Conservation (phyloP, 2,329 filamentous ascomycete genomes). For the Fonsecaea erecta region DNA sequence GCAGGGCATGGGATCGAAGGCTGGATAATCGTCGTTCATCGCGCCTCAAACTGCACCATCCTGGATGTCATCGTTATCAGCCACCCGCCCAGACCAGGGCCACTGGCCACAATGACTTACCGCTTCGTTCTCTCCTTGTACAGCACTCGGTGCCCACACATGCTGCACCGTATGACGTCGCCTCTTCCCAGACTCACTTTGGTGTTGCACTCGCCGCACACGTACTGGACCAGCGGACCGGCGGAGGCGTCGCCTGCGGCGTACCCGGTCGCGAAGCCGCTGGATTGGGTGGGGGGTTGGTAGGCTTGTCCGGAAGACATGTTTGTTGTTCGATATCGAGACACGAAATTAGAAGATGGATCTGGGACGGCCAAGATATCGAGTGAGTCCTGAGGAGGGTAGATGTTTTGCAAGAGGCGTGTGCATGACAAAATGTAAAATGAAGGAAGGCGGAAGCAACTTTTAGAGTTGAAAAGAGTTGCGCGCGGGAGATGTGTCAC, state of each 20-base stretch:
- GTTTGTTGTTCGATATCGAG: background rate
- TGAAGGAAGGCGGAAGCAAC: background rate
- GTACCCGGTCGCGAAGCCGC: conserved; percentile 47
- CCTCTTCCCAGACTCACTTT: conserved; percentile 76
- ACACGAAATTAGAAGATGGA: background rate
- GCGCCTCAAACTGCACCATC: conserved; percentile 98
- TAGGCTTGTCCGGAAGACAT: conserved; percentile 66
- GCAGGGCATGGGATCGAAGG: no score
- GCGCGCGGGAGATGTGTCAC: background rate
- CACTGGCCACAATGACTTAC: conserved; percentile 52
- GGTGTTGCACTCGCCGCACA: conserved; percentile 83
- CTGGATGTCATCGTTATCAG: conserved; percentile 52
- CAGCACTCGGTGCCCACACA: conserved; percentile 91
- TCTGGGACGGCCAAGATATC: no score
- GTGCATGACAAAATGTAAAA: background rate
- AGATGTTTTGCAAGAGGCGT: background rate
- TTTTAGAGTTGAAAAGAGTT: background rate
- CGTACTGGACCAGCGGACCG: conserved; percentile 67
- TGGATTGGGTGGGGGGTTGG: conserved; percentile 66
- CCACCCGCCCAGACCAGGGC: background rate
- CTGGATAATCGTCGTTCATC: conserved; percentile 58
- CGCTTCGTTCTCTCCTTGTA: conserved; percentile 98
- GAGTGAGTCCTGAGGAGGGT: background rate
- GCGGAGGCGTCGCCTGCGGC: conserved; percentile 45
- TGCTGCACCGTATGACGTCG: conserved; percentile 83